Percentiles rank a stretch among this genome's conserved stretches.
Conservation (phyloP, 2,329 filamentous ascomycete genomes). For the Aspergillus vadensis region DNA sequence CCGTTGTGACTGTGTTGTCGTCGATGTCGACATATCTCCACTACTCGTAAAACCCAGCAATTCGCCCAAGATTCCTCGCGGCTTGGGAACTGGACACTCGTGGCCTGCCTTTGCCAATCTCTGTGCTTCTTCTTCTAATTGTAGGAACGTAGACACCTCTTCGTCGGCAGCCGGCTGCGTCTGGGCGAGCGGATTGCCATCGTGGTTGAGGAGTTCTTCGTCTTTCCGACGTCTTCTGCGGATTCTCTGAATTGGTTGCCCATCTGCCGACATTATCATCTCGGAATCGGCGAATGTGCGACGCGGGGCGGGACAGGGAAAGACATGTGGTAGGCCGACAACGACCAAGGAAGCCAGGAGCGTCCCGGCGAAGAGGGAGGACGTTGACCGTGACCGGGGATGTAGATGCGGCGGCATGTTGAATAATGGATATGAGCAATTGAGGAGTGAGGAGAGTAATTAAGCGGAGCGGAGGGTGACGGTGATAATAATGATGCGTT, state of each 20-base stretch:
- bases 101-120: slow-evolving; percentile 54
- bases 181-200: slow-evolving; percentile 17
- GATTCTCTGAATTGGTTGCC: slow-evolving; percentile 44
- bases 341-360: slow-evolving; percentile 88
- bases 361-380: slow-evolving; percentile 92
- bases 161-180: slow-evolving; percentile 34
- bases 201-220: slow-evolving; percentile 21
- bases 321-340: slow-evolving; percentile 82
- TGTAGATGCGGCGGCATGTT: slow-evolving; percentile 83
- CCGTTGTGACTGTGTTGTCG: slow-evolving; percentile 9
- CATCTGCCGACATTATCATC: slow-evolving; percentile 45
- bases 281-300: slow-evolving; percentile 72
- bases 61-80: slow-evolving; percentile 73
- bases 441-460: neutral
- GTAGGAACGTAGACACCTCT: slow-evolving; percentile 48
- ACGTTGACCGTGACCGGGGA: slow-evolving; percentile 89
- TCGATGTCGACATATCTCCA: slow-evolving; percentile 20
- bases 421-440: slow-evolving; percentile 13
- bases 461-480: neutral
- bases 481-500: neutral
- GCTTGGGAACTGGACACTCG: slow-evolving; percentile 92
- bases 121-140: slow-evolving; percentile 45
- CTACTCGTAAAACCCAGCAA: slow-evolving; percentile 68
- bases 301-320: slow-evolving; percentile 86
- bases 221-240: slow-evolving; percentile 41